Evolutionary conservation across 176 grass and related monocot species (phyloP), one percentile per base, ranked within the genome.

Genomic region (Oryza meridionalis): DNA sequence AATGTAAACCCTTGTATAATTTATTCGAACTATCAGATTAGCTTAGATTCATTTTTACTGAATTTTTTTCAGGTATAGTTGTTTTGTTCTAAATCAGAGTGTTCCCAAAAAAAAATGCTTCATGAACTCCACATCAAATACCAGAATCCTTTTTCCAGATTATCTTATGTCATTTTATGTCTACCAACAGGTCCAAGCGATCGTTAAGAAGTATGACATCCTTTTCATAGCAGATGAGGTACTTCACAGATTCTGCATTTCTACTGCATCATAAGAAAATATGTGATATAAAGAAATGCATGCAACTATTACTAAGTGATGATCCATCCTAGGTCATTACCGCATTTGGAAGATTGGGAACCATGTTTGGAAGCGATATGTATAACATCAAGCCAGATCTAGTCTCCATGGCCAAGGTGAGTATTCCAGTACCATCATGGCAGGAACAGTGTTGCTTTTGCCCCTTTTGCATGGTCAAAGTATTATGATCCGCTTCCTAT

Each of bases 191-290:
- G 78, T 96, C 72, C 96, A 99, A 89, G 93, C 86, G 72, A 84
- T 99, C 12, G 85, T 99, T 40, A 96, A 96, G 77, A 99, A 96
- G 69, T 99, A 99, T 68, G 93, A 96, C 84, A 89, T 99, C 85
- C 89, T 99, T 87, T 96, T 99, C 78, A 92, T 96, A 82, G 96
- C 91, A 73, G 96, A 99, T 82, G 96, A 99, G 96, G 96, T 99
- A 88, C 21, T 77, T 11, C n/a, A n/a, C n/a, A n/a, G n/a, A n/a
- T n/a, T n/a, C n/a, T 76, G 15, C 64, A 27, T 2, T 22, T 61
- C 27, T 69, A 19, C 10, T 83, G 10, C 40, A 5, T 77, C 35
- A 70, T 15, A 65, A 9, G 13, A 70, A 25, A 66, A 2, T 69
- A 42, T 22, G 13, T 17, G 22, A 72, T 67, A 50, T 5, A 53